These are phyloP conservation scores for Cephaloascus fragrans DNA, from an alignment of 805 yeast species.

Conservation along the genomic window DNA sequence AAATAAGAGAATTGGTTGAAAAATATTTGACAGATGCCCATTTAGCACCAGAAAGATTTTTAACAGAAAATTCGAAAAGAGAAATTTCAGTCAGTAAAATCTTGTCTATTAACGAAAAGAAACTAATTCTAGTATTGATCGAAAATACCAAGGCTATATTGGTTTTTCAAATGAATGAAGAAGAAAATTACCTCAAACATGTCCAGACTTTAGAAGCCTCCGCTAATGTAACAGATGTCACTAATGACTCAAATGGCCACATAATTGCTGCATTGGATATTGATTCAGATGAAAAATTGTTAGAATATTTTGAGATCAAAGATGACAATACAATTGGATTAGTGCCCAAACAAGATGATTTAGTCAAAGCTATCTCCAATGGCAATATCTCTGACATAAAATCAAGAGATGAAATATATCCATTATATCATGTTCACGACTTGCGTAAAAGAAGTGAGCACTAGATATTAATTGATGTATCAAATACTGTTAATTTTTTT, in stretches of 20 bases:
- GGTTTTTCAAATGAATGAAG: constrained; percentile 18
- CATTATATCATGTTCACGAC: constrained; percentile 37
- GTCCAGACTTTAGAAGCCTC: constrained; percentile 17
- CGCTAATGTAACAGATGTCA: constrained; percentile 12
- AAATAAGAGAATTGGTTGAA: constrained; percentile 28
- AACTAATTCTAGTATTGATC: constrained; percentile 31
- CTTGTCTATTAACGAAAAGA: constrained; percentile 17
- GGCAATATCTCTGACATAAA: constrained; percentile 21
- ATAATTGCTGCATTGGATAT: constrained; percentile 13
- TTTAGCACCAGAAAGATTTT: constrained; percentile 55
- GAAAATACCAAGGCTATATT: constrained; percentile 43
- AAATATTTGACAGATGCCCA: constrained; percentile 45
- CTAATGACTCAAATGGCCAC: constrained; percentile 9
- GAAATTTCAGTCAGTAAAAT: constrained; percentile 47
- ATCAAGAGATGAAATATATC: constrained; percentile 28
- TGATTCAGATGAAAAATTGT: constrained; percentile 22
- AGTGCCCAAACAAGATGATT: constrained; percentile 6
- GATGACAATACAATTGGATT: constrained; percentile 12
- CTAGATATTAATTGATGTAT: constrained; percentile 11
- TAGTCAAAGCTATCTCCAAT: constrained; percentile 13
- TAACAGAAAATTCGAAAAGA: constrained; percentile 35
- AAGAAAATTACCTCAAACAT: constrained; percentile 16
- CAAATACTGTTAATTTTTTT: neutral
- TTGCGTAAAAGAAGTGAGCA: constrained; percentile 60
- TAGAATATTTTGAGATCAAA: constrained; percentile 12